Evolutionary conservation across 495 filamentous ascomycete species (phyloP).

Genomic region (Cudoniella acicularis): DNA sequence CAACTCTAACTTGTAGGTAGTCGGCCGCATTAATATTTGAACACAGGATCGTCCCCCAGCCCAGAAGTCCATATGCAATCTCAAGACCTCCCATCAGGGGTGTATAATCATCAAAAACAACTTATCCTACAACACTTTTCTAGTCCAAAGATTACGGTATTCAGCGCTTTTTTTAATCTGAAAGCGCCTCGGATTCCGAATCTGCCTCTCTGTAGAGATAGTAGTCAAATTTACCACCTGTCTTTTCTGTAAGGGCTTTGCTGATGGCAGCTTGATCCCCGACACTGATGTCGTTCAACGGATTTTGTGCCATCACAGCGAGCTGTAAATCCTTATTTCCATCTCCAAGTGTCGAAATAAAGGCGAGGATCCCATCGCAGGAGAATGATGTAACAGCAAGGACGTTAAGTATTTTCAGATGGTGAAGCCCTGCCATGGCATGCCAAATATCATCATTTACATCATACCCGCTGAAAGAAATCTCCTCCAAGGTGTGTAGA

Average conservation of each 20-base stretch:
- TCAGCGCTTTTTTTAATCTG: too few relatives aligned
- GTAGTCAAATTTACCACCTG: constrained; percentile 44
- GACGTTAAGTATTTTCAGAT: constrained; percentile 44
- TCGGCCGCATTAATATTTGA: too few relatives aligned
- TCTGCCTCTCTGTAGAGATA: constrained; percentile 31
- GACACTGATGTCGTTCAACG: constrained; percentile 32
- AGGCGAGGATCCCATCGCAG: constrained; percentile 39
- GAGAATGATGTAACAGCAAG: constrained; percentile 46
- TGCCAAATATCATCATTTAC: constrained; percentile 49
- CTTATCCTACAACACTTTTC: too few relatives aligned
- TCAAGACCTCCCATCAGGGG: too few relatives aligned
- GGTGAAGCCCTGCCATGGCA: constrained; percentile 32
- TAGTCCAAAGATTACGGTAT: too few relatives aligned
- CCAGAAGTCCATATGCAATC: too few relatives aligned
- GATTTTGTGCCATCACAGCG: constrained; percentile 35
- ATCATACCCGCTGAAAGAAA: constrained; percentile 42
- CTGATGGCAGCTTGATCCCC: constrained; percentile 34
- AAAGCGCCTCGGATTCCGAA: constrained; percentile 30
- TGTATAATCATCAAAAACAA: too few relatives aligned
- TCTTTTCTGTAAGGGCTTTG: constrained; percentile 30
- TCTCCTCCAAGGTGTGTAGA: constrained; percentile 23
- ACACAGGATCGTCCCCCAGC: too few relatives aligned
- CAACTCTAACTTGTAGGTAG: too few relatives aligned
- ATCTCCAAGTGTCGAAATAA: constrained; percentile 36
- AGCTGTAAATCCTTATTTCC: constrained; percentile 32